Evolutionary conservation across 129 eudicot species (phyloP).

Genomic region (Tagetes patula): DNA sequence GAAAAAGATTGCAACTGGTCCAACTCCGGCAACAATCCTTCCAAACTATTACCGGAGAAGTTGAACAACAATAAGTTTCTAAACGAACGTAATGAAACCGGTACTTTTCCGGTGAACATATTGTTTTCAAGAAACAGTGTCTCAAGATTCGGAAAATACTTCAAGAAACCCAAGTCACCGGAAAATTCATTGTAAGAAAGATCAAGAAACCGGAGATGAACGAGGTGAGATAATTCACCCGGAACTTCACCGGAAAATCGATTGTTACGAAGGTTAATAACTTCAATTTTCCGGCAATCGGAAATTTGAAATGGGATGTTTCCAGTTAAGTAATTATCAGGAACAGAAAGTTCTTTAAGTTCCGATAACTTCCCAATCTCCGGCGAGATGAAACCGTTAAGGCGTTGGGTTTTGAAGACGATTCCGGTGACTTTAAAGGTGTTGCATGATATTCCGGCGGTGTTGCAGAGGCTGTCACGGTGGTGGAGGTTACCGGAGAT

Average conservation of each 20-base stretch:
- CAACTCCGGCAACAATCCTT: constrained; percentile 48
- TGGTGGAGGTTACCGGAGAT: constrained; percentile 35
- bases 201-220: constrained; percentile 58
- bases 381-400: constrained; percentile 64
- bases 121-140: constrained; percentile 60
- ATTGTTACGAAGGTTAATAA: constrained; percentile 52
- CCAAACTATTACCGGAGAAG: constrained; percentile 67
- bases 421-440: constrained; percentile 55
- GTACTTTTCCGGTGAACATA: constrained; percentile 68
- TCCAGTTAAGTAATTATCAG: constrained; percentile 49
- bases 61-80: constrained; percentile 65
- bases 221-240: constrained; percentile 43
- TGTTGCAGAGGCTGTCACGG: constrained; percentile 45
- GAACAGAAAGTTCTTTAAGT: constrained; percentile 59
- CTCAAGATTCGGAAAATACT: constrained; percentile 67
- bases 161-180: constrained; percentile 64
- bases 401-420: constrained; percentile 37
- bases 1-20: constrained; percentile 39
- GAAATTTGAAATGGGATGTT: constrained; percentile 56
- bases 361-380: constrained; percentile 59
- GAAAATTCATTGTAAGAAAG: constrained; percentile 52
- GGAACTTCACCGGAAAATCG: constrained; percentile 66
- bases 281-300: constrained; percentile 58
- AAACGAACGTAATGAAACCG: constrained; percentile 56
- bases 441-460: constrained; percentile 59